A percentile compares a stretch with the other conserved stretches of the same genome.
phyloP scores from a whole-genome alignment of 129 eudicot genomes.

The Lactuca sativa region DNA sequence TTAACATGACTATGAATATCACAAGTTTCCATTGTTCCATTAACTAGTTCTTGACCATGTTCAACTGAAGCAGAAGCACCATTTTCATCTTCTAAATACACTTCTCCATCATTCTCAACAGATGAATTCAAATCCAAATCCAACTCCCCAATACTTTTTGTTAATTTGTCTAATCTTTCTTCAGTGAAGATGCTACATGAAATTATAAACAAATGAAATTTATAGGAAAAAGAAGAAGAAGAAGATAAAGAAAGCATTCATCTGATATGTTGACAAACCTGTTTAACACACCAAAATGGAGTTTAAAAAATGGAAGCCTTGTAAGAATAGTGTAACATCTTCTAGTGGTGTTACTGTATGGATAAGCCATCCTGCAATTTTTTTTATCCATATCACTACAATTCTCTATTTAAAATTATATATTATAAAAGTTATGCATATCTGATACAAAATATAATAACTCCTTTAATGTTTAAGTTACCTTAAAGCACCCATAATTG shows the following conservation, averaged over 20 bases:
- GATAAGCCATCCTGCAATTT: constrained; percentile 77
- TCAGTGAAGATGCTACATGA: constrained; percentile 75
- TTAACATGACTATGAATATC: constrained; percentile 23
- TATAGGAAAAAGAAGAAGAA: background rate
- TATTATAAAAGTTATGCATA: too few relatives aligned
- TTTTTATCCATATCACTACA: background rate
- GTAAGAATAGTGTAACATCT: constrained; percentile 97
- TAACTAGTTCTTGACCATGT: constrained; percentile 30
- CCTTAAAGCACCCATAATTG: constrained; percentile 97
- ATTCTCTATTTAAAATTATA: background rate
- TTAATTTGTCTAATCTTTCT: constrained; percentile 83
- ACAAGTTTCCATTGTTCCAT: constrained; percentile 41
- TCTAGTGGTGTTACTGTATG: constrained; percentile 85
- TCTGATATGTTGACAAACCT: constrained; percentile 43
- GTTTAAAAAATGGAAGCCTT: constrained; percentile 88
- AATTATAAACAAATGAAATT: constrained; percentile 14
- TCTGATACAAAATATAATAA: background rate
- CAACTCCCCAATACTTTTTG: constrained; percentile 55
- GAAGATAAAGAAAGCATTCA: background rate
- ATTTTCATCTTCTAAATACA: constrained; percentile 39
- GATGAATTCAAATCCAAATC: constrained; percentile 42
- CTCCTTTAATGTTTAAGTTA: constrained; percentile 27
- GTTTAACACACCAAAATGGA: constrained; percentile 91
- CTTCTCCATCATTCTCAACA: constrained; percentile 32
- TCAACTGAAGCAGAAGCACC: constrained; percentile 26